These are phyloP conservation scores for Elsinoe batatas DNA, from an alignment of 2,329 filamentous ascomycete genomes.

Conservation along the genomic window DNA sequence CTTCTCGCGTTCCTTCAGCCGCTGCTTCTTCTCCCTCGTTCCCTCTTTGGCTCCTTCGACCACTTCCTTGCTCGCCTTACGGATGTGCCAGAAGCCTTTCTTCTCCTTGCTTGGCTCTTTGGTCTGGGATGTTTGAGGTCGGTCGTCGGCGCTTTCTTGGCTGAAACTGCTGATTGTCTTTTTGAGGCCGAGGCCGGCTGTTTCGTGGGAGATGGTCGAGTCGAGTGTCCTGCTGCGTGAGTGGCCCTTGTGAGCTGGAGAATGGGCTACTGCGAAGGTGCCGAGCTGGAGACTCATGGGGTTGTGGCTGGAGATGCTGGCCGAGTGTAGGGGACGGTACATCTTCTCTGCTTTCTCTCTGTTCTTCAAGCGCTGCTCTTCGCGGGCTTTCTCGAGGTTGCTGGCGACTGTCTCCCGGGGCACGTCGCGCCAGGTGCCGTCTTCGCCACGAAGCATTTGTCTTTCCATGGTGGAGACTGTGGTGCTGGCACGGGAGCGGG, in stretches of 20 bases:
- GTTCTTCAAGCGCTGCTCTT: neutral
- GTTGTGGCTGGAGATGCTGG: neutral
- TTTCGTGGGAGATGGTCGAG: neutral
- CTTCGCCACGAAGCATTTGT: neutral
- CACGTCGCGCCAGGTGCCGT: neutral
- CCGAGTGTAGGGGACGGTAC: neutral
- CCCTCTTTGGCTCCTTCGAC: slow-evolving; percentile 37
- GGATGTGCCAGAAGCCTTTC: slow-evolving; percentile 5
- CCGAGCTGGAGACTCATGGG: slow-evolving; percentile 1
- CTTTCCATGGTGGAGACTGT: slow-evolving; percentile 1
- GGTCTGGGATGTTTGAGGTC: too few species aligned
- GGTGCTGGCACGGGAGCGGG: slow-evolving; percentile 2
- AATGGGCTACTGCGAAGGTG: neutral
- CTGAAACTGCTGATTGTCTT: slow-evolving; percentile 1
- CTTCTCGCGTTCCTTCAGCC: neutral
- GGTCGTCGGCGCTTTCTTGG: neutral
- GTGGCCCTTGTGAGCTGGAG: neutral
- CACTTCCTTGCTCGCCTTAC: slow-evolving; percentile 32
- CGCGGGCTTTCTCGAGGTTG: neutral
- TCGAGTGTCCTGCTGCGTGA: neutral
- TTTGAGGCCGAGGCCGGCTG: neutral
- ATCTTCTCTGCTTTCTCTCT: neutral
- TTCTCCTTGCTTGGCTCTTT: neutral
- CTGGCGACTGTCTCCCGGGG: neutral
- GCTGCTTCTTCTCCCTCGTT: slow-evolving; percentile 1